Percentiles rank a stretch among this genome's conserved stretches.
phyloP scores from a whole-genome alignment of 805 yeast genomes.

The Pichia cephalocereana region DNA sequence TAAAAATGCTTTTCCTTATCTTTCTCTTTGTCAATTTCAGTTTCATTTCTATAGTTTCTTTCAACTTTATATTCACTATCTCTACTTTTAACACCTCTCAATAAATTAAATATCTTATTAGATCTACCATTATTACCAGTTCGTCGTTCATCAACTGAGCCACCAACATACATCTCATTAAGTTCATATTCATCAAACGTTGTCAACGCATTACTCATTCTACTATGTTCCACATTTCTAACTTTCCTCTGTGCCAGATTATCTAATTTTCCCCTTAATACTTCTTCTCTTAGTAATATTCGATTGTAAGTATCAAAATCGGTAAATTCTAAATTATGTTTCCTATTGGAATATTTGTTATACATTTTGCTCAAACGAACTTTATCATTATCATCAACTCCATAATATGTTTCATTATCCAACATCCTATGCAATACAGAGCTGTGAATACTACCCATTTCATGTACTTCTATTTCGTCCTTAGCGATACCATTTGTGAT shows the following conservation, averaged over 20 bases:
- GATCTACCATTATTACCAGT: neutral
- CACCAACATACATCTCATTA: slow-evolving; percentile 10
- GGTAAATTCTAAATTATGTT: slow-evolving; percentile 6
- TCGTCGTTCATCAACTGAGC: neutral
- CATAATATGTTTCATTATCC: slow-evolving; percentile 12
- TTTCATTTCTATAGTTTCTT: no score
- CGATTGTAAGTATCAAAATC: slow-evolving; percentile 25
- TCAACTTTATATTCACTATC: neutral
- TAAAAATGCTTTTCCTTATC: slow-evolving; percentile 2
- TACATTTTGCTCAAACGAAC: slow-evolving; percentile 19
- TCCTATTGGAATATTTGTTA: slow-evolving; percentile 8
- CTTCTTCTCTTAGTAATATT: slow-evolving; percentile 19
- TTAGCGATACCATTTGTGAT: no score
- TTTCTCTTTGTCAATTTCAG: no score
- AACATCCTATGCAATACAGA: slow-evolving; percentile 11
- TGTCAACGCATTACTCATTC: slow-evolving; percentile 7
- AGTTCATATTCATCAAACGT: slow-evolving; percentile 18
- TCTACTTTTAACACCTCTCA: neutral
- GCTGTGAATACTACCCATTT: no score
- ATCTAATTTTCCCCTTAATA: slow-evolving; percentile 14
- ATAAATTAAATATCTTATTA: no score
- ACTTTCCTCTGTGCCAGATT: slow-evolving; percentile 7
- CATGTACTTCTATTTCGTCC: no score
- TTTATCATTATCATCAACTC: slow-evolving; percentile 8
- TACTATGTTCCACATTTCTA: neutral